Conservation (phyloP, 1,139 yeast genomes). For the Hyphopichia fennica region DNA sequence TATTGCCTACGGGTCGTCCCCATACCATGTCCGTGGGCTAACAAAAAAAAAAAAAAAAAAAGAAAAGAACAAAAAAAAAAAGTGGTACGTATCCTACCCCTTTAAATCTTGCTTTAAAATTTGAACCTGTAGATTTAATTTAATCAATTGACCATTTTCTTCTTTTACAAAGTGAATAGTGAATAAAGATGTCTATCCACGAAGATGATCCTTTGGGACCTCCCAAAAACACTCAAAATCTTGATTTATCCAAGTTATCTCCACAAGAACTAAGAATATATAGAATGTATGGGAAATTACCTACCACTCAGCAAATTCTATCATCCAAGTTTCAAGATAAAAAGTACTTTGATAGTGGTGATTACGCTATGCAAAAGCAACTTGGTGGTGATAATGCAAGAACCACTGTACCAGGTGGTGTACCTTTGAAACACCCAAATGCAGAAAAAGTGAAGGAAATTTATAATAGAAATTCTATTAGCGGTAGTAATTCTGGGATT, state of each 20-base stretch:
- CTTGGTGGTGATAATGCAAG: slow-evolving; percentile 34
- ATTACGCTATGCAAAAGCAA: slow-evolving; percentile 86
- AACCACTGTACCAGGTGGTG: slow-evolving; percentile 28
- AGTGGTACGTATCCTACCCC: too few relatives aligned
- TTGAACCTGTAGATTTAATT: too few relatives aligned
- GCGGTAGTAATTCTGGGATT: slow-evolving; percentile 45
- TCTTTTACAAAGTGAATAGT: too few relatives aligned
- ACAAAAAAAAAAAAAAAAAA: too few relatives aligned
- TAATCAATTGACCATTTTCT: neutral
- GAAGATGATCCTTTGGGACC: slow-evolving; percentile 53
- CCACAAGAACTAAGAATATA: slow-evolving; percentile 72
- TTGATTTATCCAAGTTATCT: slow-evolving; percentile 58
- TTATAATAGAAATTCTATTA: slow-evolving; percentile 45
- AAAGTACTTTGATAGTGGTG: slow-evolving; percentile 95
- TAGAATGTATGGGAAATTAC: slow-evolving; percentile 85
- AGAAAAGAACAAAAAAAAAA: too few relatives aligned
- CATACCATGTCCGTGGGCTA: too few relatives aligned
- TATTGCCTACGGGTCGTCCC: too few relatives aligned
- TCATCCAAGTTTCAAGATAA: slow-evolving; percentile 82
- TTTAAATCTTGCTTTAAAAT: neutral
- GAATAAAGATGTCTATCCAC: slow-evolving; percentile 16
- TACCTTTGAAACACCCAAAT: slow-evolving; percentile 48
- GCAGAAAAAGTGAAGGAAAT: slow-evolving; percentile 52
- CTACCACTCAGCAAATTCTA: slow-evolving; percentile 80
- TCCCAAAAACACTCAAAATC: slow-evolving; percentile 44